Evolutionary conservation across 768 basidiomycete species (phyloP).

Genomic region (Agrocybe chaxingu): DNA sequence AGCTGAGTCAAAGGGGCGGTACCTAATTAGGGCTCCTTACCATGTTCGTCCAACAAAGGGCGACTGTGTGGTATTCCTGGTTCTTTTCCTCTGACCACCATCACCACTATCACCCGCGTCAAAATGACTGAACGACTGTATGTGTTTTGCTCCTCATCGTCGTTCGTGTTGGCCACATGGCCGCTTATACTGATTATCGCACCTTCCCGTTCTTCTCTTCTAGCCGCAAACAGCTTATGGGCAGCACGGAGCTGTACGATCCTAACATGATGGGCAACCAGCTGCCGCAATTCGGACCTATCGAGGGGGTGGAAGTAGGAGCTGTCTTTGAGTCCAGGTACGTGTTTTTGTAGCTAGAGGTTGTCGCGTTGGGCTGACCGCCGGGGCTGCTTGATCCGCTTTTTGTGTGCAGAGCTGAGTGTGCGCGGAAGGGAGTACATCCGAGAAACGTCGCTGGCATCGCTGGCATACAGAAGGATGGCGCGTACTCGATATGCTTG

Average conservation of each 20-base stretch:
- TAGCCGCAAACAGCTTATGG: slow-evolving; percentile 21
- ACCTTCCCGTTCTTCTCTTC: no score
- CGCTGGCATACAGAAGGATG: slow-evolving; percentile 21
- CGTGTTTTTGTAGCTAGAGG: neutral
- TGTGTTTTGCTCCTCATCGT: neutral
- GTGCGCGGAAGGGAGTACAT: slow-evolving; percentile 25
- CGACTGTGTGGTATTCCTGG: no score
- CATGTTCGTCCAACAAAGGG: no score
- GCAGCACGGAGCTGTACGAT: slow-evolving; percentile 15
- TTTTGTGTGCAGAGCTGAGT: slow-evolving; percentile 20
- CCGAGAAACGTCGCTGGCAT: slow-evolving; percentile 30
- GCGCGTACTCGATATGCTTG: slow-evolving; percentile 39
- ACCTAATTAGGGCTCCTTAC: no score
- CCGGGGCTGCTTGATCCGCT: neutral
- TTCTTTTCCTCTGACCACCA: slow-evolving; percentile 7
- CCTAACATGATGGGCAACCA: slow-evolving; percentile 9
- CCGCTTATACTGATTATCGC: neutral
- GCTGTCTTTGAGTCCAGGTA: slow-evolving; percentile 20
- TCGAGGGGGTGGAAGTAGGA: slow-evolving; percentile 20
- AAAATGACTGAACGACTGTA: slow-evolving; percentile 24
- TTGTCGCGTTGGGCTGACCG: neutral
- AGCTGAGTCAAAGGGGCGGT: no score
- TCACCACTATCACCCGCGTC: neutral
- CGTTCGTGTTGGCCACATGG: neutral
- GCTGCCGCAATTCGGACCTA: slow-evolving; percentile 21